These are phyloP conservation scores for Penicillium paradoxum DNA, from an alignment of 495 filamentous ascomycete genomes.

Conservation along the genomic window DNA sequence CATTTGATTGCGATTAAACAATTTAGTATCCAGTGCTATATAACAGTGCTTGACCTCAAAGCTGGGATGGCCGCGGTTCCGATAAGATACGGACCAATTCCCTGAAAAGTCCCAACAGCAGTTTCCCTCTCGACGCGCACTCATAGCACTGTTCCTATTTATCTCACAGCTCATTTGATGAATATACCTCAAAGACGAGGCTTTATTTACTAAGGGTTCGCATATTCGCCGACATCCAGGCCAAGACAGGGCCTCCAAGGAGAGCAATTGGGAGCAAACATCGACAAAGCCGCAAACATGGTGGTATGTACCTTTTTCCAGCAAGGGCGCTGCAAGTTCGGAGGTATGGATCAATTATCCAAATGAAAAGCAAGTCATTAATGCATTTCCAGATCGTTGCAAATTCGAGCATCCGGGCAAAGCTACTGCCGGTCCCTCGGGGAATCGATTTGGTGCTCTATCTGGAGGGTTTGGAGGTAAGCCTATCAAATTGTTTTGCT, in stretches of 20 bases:
- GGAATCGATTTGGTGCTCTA: constrained; percentile 44
- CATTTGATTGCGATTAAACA: background rate
- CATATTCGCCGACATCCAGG: background rate
- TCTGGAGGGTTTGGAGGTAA: constrained; percentile 37
- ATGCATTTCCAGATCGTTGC: constrained; percentile 43
- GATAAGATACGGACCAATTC: constrained; percentile 8
- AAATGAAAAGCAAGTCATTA: constrained; percentile 15
- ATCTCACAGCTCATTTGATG: background rate
- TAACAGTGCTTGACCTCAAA: background rate
- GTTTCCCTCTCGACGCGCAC: background rate
- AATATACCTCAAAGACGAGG: background rate
- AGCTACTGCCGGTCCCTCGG: constrained; percentile 21
- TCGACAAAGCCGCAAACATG: constrained; percentile 34
- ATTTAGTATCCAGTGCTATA: no score
- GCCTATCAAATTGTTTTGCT: constrained; percentile 10
- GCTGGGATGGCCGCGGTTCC: background rate
- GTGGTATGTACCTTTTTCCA: constrained; percentile 66
- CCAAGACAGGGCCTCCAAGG: background rate
- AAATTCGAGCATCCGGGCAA: constrained; percentile 50
- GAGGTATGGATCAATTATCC: constrained; percentile 42
- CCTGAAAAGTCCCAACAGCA: constrained; percentile 8
- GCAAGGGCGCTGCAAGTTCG: constrained; percentile 68
- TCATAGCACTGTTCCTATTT: background rate
- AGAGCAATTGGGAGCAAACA: constrained; percentile 1
- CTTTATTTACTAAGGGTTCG: background rate